Evolutionary conservation across 1,139 yeast genomes (phyloP).

Genomic region (Meyerozyma sp.): DNA sequence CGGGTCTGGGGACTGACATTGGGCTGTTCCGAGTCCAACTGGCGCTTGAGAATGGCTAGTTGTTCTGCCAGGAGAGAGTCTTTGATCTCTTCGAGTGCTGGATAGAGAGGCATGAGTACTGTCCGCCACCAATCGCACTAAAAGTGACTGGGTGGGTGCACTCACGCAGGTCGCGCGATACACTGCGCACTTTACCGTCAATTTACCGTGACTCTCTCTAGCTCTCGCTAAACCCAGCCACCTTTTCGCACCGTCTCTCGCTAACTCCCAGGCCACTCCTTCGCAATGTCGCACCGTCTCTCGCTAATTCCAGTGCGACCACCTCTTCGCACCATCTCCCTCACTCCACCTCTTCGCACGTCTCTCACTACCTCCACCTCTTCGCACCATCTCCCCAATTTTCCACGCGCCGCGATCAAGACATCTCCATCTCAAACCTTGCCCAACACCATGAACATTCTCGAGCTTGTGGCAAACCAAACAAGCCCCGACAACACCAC

Average conservation of each 20-base stretch:
- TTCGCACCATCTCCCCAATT: no score
- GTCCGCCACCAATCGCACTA: neutral
- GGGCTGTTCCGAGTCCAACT: conserved; percentile 78
- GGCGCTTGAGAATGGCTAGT: conserved; percentile 67
- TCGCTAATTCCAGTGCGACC: no score
- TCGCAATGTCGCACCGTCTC: no score
- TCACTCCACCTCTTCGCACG: no score
- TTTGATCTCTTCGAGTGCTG: conserved; percentile 40
- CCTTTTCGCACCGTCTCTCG: no score
- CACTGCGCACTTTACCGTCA: neutral
- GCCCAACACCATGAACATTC: neutral
- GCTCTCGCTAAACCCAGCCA: neutral
- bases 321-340: no score
- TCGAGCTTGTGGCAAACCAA: conserved; percentile 25
- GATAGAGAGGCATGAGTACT: conserved; percentile 12
- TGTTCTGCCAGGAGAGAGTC: conserved; percentile 70
- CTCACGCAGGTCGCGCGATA: neutral
- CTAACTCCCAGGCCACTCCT: no score
- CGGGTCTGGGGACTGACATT: conserved; percentile 74
- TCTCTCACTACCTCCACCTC: no score
- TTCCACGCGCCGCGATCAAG: neutral
- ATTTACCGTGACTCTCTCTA: neutral
- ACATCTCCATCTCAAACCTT: neutral
- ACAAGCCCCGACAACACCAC: conserved; percentile 32
- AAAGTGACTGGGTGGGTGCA: neutral